These are phyloP conservation scores for Syncephalastrum sp. DNA, from an alignment of 371 early-diverging fungal genomes.

Conservation along the genomic window DNA sequence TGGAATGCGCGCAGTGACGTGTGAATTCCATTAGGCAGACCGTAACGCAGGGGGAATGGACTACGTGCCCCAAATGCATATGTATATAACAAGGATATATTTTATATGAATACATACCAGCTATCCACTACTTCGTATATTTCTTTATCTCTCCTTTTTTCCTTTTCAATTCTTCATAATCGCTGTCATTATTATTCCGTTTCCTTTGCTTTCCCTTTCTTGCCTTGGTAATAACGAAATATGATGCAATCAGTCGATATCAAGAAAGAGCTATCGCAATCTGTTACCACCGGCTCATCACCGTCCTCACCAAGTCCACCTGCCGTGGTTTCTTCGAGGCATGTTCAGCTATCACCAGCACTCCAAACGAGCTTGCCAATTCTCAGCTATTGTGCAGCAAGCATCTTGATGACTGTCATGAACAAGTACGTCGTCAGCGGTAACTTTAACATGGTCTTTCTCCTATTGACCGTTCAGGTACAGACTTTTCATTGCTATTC, in stretches of 20 bases:
- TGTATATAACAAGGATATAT: too few relatives aligned
- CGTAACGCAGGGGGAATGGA: too few relatives aligned
- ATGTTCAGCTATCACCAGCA: slow-evolving; percentile 12
- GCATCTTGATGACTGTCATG: slow-evolving; percentile 88
- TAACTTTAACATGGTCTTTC: slow-evolving; percentile 85
- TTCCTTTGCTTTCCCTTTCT: not conserved
- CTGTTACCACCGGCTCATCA: too few relatives aligned
- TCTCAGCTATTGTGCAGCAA: slow-evolving; percentile 76
- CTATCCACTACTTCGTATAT: too few relatives aligned
- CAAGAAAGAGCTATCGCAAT: too few relatives aligned
- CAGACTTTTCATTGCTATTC: not conserved
- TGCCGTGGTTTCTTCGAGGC: slow-evolving; percentile 14
- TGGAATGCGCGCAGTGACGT: too few relatives aligned
- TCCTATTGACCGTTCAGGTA: slow-evolving; percentile 87
- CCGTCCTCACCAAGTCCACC: not conserved
- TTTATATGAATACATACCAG: too few relatives aligned
- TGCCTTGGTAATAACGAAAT: not conserved
- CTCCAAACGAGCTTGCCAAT: slow-evolving; percentile 49
- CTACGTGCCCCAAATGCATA: too few relatives aligned
- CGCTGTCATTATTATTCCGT: too few relatives aligned
- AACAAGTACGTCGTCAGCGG: slow-evolving; percentile 88
- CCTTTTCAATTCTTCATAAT: too few relatives aligned
- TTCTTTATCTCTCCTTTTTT: too few relatives aligned
- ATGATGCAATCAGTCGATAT: not conserved
- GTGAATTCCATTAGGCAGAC: too few relatives aligned